Evolutionary conservation across 1,139 yeast species (phyloP), one percentile per base, ranked within the genome.

Genomic region (Magnusiomyces clavatus): DNA sequence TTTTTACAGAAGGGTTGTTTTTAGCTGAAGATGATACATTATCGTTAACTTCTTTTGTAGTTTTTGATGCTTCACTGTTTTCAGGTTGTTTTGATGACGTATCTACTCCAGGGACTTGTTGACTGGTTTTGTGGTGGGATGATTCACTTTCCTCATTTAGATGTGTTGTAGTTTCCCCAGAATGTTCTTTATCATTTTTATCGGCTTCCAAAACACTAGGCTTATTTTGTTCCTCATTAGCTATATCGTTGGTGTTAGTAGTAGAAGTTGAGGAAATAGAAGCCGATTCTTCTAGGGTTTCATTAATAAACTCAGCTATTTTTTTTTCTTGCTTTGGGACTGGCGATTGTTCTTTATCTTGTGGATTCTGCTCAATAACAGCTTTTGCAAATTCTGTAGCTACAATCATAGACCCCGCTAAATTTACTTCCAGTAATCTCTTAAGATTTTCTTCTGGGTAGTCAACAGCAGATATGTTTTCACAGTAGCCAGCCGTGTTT

Each of bases 401-500:
- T 55, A 84, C 83, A 73, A 82, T 83, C 62, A 85, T 76, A 5
- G 92, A 80, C 14, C 95, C 95, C 67, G 83, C 72, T 31, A 85
- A 77, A 68, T 86, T 85, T 54, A 85, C 94, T 63, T 82, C 78
- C 69, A 83, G 75, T 56, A 86, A 71, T 37, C 77, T 76, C 62
- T 83, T 87, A 51, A 89, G 86, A 62, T 82, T 82, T 51, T 69
- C 65, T 40, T 87, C 78, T 17, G 92, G 90, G 69, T 85, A 86
- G 50, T 83, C 86, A 61, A 82, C 80, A 34, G 94, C 94, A 2
- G 87, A 78, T 69, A 76, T 79, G 71, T 49, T 84, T 66, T 84
- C 89, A 65, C 88, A 82, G 72, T 82, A 85, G n/a, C 95, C 94
- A 13, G 95, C 94, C 49, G 87, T 76, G 71, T 85, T 84, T 56